Evolutionary conservation across 495 filamentous ascomycete genomes (phyloP).

Genomic region (Cudoniella acicularis): DNA sequence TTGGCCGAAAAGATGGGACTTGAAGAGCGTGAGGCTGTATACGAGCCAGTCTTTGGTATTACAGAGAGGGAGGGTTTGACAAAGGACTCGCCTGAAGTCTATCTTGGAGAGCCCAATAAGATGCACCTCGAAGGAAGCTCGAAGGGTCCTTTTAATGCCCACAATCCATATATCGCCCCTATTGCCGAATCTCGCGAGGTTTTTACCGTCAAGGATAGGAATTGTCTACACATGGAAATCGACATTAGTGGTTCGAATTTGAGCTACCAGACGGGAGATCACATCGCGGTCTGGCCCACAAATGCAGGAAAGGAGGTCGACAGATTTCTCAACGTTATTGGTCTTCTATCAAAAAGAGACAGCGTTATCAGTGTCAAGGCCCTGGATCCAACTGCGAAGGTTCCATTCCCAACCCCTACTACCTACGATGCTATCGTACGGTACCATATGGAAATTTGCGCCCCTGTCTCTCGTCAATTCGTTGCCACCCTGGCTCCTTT

Average conservation of each 20-base stretch:
- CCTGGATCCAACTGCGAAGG: conserved; percentile 92
- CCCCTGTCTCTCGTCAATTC: conserved; percentile 94
- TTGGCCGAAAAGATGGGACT: conserved; percentile 77
- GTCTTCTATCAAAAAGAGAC: conserved; percentile 70
- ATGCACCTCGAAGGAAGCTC: conserved; percentile 82
- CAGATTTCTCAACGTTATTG: conserved; percentile 78
- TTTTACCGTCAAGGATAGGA: conserved; percentile 87
- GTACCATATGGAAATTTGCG: conserved; percentile 97
- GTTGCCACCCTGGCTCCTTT: conserved; percentile 83
- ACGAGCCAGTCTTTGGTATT: conserved; percentile 88
- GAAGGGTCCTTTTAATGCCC: conserved; percentile 90
- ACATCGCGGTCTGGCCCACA: conserved; percentile 96
- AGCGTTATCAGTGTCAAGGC: conserved; percentile 86
- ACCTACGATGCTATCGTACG: conserved; percentile 92
- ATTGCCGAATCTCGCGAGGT: conserved; percentile 86
- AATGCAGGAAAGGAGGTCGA: conserved; percentile 93
- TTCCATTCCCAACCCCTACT: conserved; percentile 95
- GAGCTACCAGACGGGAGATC: conserved; percentile 92
- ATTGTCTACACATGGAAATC: conserved; percentile 97
- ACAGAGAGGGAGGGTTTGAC: conserved; percentile 70
- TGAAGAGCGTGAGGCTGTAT: conserved; percentile 93
- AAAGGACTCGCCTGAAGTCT: conserved; percentile 79
- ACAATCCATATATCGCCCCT: conserved; percentile 96
- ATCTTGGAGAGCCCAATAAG: conserved; percentile 94
- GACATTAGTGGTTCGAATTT: conserved; percentile 83